Evolutionary conservation across 306 rosid genomes (phyloP).

Genomic region (Prunus davidiana): DNA sequence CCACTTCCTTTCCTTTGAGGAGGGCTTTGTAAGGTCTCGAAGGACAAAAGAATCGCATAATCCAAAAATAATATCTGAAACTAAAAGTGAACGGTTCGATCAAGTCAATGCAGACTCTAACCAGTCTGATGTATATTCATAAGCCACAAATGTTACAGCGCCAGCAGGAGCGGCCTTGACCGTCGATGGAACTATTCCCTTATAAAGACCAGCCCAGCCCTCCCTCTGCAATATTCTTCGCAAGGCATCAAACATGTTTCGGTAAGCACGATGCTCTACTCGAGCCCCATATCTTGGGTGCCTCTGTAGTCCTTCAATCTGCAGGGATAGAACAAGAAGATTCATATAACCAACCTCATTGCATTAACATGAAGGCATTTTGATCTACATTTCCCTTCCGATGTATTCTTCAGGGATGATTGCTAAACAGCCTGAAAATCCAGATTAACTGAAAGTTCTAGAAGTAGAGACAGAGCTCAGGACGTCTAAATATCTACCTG

Average conservation of each 20-base stretch:
- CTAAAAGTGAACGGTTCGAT: neutral
- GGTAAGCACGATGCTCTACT: slow-evolving; percentile 66
- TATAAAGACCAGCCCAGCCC: slow-evolving; percentile 89
- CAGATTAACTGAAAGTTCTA: neutral
- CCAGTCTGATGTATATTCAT: slow-evolving; percentile 73
- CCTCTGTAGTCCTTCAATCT: slow-evolving; percentile 88
- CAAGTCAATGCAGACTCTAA: slow-evolving; percentile 54
- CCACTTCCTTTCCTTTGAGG: neutral
- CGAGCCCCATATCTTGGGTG: slow-evolving; percentile 92
- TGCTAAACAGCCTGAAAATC: neutral
- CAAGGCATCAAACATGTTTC: slow-evolving; percentile 76
- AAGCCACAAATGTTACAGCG: slow-evolving; percentile 90
- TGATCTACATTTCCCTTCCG: neutral
- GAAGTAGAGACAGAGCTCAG: neutral
- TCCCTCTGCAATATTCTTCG: slow-evolving; percentile 49
- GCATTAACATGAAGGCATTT: neutral
- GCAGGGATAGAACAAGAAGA: slow-evolving; percentile 1
- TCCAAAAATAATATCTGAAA: neutral
- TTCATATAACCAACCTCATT: neutral
- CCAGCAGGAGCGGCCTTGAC: slow-evolving; percentile 94
- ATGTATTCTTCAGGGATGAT: neutral
- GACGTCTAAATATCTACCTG: slow-evolving; percentile 46
- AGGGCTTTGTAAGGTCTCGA: slow-evolving; percentile 1
- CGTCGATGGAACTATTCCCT: slow-evolving; percentile 86
- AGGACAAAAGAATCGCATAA: slow-evolving; percentile 33